phyloP scores from a whole-genome alignment of 306 rosid genomes.

The Clitoria ternatea region DNA sequence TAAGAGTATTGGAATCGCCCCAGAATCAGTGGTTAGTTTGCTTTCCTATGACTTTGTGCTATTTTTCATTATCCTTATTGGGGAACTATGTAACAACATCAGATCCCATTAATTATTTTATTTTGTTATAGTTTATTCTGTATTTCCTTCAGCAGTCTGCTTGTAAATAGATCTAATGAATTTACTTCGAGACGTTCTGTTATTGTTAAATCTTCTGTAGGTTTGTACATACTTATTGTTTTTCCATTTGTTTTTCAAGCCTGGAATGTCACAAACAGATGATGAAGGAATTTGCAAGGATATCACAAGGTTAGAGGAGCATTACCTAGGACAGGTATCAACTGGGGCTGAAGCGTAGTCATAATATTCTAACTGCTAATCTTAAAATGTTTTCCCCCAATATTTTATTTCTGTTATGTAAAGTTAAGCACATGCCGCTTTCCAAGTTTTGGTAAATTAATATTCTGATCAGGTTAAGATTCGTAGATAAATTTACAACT shows the following conservation, averaged over 20 bases:
- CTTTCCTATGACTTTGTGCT: constrained; percentile 1
- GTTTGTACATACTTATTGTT: constrained; percentile 22
- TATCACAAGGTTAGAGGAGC: constrained; percentile 56
- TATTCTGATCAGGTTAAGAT: not conserved
- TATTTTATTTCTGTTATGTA: not conserved
- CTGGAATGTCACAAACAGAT: constrained; percentile 45
- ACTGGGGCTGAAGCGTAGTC: constrained; percentile 17
- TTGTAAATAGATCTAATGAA: not conserved
- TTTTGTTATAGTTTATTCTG: constrained; percentile 16
- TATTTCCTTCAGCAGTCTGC: not conserved
- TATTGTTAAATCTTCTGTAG: not conserved
- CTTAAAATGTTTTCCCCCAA: constrained; percentile 3
- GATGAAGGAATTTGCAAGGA: constrained; percentile 62
- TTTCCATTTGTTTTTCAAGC: constrained; percentile 46
- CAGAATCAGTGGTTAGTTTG: constrained; percentile 62
- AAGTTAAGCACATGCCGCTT: not conserved
- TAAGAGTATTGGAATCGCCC: constrained; percentile 74
- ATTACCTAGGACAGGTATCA: constrained; percentile 63
- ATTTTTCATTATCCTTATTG: not conserved
- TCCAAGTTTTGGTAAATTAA: constrained; percentile 2
- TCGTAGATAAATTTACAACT: constrained; percentile 8
- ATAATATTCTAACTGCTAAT: not conserved
- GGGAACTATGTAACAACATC: not conserved
- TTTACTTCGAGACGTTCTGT: constrained; percentile 8
- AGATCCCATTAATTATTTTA: not conserved